phyloP scores from a whole-genome alignment of 352 stramenopile genomes.

The Pythium guiyangense region DNA sequence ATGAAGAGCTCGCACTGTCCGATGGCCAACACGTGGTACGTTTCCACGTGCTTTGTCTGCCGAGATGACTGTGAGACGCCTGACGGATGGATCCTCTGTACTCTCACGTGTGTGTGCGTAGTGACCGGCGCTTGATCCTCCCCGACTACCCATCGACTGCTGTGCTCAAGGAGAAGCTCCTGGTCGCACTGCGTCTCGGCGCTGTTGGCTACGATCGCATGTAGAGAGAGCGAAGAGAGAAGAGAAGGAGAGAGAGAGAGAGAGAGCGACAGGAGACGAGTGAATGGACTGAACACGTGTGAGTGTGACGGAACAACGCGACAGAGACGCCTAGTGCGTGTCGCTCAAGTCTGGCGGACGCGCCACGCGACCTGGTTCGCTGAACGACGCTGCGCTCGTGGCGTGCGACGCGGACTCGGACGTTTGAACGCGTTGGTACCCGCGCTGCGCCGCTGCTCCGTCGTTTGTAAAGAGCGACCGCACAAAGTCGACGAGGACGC shows the following conservation, averaged over 20 bases:
- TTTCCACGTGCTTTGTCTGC: neutral
- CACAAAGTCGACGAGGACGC: slow-evolving; percentile 63
- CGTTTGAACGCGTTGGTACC: slow-evolving; percentile 39
- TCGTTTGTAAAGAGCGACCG: slow-evolving; percentile 51
- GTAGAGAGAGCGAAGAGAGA: slow-evolving; percentile 22
- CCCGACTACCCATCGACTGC: slow-evolving; percentile 51
- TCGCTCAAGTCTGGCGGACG: slow-evolving; percentile 36
- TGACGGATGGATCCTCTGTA: slow-evolving; percentile 1
- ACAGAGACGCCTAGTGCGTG: neutral
- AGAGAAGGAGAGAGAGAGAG: neutral
- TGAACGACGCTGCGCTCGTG: slow-evolving; percentile 29
- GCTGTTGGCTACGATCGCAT: slow-evolving; percentile 75
- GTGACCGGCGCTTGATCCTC: slow-evolving; percentile 67
- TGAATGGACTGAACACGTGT: neutral
- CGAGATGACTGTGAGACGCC: neutral
- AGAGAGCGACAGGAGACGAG: neutral
- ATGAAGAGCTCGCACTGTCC: slow-evolving; percentile 47
- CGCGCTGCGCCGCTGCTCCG: slow-evolving; percentile 24
- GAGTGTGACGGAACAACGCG: too few species aligned
- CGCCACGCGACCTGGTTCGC: slow-evolving; percentile 48
- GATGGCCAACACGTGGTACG: slow-evolving; percentile 74
- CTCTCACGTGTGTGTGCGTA: slow-evolving; percentile 22
- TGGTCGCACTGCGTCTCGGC: slow-evolving; percentile 53
- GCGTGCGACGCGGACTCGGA: neutral
- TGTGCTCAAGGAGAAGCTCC: slow-evolving; percentile 54